Percentiles rank a stretch among this genome's conserved stretches.
Evolutionary conservation across 108 stramenopile genomes (phyloP).

Genomic region (Conticribra weissflogii): DNA sequence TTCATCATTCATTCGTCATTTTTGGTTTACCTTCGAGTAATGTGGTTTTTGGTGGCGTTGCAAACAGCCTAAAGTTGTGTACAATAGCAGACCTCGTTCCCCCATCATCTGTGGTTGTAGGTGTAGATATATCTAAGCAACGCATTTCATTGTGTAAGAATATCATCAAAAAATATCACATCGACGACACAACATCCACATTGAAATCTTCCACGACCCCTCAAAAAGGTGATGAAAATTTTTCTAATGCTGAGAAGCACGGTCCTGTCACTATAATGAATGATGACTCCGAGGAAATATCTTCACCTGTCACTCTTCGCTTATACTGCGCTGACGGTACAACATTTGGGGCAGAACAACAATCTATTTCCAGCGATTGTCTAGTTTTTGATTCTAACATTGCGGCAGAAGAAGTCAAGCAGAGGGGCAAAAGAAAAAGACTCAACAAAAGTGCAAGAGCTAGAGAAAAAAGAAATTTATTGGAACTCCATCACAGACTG

Average conservation of each 20-base stretch:
- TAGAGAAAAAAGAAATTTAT: conserved; percentile 68
- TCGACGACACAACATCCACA: conserved; percentile 48
- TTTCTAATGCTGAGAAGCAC: too few species aligned
- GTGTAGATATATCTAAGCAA: conserved; percentile 77
- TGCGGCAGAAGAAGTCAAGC: conserved; percentile 51
- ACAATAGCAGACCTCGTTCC: conserved; percentile 71
- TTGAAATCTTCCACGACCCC: conserved; percentile 6
- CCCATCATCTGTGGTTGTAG: conserved; percentile 49
- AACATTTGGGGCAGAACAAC: conserved; percentile 53
- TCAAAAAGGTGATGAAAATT: too few species aligned
- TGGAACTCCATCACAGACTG: conserved; percentile 32
- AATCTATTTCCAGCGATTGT: conserved; percentile 16
- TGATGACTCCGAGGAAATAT: too few species aligned
- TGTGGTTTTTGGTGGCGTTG: too few species aligned
- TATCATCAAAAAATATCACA: conserved; percentile 81
- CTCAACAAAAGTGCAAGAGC: conserved; percentile 87
- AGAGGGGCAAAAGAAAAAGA: conserved; percentile 72
- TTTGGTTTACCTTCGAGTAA: not conserved
- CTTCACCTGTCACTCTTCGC: conserved; percentile 47
- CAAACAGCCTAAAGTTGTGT: conserved; percentile 70
- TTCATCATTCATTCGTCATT: not conserved
- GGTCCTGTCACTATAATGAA: too few species aligned
- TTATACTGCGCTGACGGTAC: conserved; percentile 77
- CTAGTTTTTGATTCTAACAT: conserved; percentile 76
- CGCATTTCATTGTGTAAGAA: conserved; percentile 74